Evolutionary conservation across 2,329 filamentous ascomycete genomes (phyloP), one percentile per base, ranked within the genome.

Genomic region (Rachicladosporium sp.): DNA sequence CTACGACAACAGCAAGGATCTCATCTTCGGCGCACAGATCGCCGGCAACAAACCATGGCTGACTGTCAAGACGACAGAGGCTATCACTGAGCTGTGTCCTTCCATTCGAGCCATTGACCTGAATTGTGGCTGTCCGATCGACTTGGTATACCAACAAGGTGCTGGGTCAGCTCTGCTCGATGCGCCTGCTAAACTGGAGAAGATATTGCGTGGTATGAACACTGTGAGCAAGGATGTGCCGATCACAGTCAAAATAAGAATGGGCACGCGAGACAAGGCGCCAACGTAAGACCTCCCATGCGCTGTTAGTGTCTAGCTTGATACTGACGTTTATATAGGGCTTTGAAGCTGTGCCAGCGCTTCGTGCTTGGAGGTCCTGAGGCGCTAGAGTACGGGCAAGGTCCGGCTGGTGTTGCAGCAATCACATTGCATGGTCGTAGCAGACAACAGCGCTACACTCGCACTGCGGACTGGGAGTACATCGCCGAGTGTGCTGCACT

Each of bases 51-150:
- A 93, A 58, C 85, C 88, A 10, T 93, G 86, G 82, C 71, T 87
- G 40, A 89, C 84, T 2, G 73, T 89, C 57, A 95, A 94, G 65
- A 80, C 86, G 0, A 83, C 89, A 1, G 87, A 96, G 58, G 74
- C 82, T 3, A 66, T 98, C 34, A 80, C 80, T 4, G 71, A 73
- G 21, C 76, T 82, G 47, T 78, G 88, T 42, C 88, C 91, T 3
- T 76, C 86, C 52, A 72, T 98, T 13, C 83, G 91, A 29, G 77
- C 94, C 31, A 83, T 98, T 48, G 91, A 98, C 55, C 69, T 98
- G 50, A 98, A 98, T 67, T 96, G 89, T 53, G 91, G 91, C 33
- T 98, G 91, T 56, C 91, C 91, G 4, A 95, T 98, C 56, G 91
- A 98, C 57, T 76, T 95, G 51, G 80, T 98, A 37, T 96, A 78